These are phyloP conservation scores for Suillus fuscotomentosus DNA, from an alignment of 768 basidiomycete species.

Conservation along the genomic window DNA sequence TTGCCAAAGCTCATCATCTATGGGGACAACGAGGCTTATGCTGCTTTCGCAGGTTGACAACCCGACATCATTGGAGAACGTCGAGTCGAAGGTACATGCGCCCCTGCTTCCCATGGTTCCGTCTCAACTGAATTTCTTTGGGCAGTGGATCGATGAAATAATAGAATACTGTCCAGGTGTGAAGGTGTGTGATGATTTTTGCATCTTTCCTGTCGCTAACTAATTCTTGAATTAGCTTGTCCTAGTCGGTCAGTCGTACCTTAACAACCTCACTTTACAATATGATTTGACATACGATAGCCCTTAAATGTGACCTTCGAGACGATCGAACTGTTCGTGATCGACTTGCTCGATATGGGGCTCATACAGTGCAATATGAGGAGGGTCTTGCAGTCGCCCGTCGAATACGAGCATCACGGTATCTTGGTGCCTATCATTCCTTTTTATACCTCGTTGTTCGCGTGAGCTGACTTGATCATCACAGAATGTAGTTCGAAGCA, in stretches of 20 bases:
- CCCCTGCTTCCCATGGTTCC: neutral
- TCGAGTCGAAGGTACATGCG: constrained; percentile 80
- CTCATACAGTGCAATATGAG: constrained; percentile 84
- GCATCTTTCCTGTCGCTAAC: constrained; percentile 9
- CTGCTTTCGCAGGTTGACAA: constrained; percentile 70
- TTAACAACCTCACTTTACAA: neutral
- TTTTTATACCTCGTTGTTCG: neutral
- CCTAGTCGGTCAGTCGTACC: constrained; percentile 70
- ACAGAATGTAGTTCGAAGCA: constrained; percentile 97
- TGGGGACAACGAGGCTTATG: neutral
- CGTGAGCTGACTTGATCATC: neutral
- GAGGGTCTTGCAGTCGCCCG: constrained; percentile 86
- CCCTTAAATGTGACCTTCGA: constrained; percentile 93
- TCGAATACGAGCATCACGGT: constrained; percentile 89
- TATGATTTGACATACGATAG: constrained; percentile 35
- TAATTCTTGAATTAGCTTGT: constrained; percentile 54
- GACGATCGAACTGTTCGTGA: constrained; percentile 77
- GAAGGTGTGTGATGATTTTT: constrained; percentile 53
- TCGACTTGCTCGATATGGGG: constrained; percentile 66
- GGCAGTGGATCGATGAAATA: constrained; percentile 91
- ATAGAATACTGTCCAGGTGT: constrained; percentile 93
- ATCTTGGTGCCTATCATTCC: constrained; percentile 66
- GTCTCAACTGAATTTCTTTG: neutral
- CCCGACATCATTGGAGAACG: constrained; percentile 92
- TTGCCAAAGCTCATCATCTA: constrained; percentile 1